phyloP scores from a whole-genome alignment of 2,329 filamentous ascomycete genomes.

The Domatiomyces catenatus region DNA sequence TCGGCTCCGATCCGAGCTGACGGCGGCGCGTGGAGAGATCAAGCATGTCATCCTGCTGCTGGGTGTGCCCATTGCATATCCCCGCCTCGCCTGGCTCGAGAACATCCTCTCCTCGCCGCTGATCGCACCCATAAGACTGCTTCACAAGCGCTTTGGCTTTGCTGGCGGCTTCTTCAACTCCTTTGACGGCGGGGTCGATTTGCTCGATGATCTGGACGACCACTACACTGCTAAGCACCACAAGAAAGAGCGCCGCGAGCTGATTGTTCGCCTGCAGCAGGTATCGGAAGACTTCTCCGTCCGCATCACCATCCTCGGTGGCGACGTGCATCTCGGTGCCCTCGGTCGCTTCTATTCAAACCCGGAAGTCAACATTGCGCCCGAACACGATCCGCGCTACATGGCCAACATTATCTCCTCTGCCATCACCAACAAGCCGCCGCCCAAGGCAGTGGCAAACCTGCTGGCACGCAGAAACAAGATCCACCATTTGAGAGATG shows the following conservation, averaged over 20 bases:
- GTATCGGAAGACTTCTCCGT: conserved; percentile 40
- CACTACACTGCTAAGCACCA: conserved; percentile 82
- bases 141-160: conserved; percentile 81
- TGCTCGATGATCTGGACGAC: conserved; percentile 51
- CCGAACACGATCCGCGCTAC: conserved; percentile 45
- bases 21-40: conserved; percentile 37
- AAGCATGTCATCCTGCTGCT: conserved; percentile 49
- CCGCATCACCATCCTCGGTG: conserved; percentile 47
- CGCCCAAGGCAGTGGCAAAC: conserved; percentile 49
- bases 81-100: conserved; percentile 85
- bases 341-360: conserved; percentile 51
- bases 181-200: conserved; percentile 63
- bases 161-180: conserved; percentile 79
- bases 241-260: conserved; percentile 66
- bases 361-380: conserved; percentile 39
- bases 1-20: conserved; percentile 38
- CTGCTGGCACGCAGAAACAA: conserved; percentile 48
- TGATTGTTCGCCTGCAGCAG: conserved; percentile 51
- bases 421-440: conserved; percentile 54
- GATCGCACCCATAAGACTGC: conserved; percentile 73
- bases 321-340: conserved; percentile 49
- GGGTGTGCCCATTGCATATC: conserved; percentile 55
- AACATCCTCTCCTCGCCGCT: conserved; percentile 77
- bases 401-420: conserved; percentile 50
- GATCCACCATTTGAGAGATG: conserved; percentile 45